phyloP scores from a whole-genome alignment of 805 yeast species.

The Diddensiella transvaalensis region DNA sequence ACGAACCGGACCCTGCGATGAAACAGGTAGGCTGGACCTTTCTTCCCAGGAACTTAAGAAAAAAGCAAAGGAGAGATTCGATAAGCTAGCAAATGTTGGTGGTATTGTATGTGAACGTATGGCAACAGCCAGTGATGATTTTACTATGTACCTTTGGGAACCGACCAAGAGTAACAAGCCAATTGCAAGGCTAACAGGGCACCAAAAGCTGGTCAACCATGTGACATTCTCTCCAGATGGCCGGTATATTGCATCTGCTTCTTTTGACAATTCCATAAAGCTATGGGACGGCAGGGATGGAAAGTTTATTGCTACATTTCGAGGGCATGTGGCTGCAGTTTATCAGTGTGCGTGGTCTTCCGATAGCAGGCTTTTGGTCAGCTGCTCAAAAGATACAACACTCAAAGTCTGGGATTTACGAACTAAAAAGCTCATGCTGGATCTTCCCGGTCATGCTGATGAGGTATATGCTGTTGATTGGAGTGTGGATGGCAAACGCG shows the following conservation, averaged over 20 bases:
- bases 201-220: conserved; percentile 93
- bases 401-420: conserved; percentile 94
- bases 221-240: conserved; percentile 97
- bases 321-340: conserved; percentile 98
- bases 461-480: conserved; percentile 97
- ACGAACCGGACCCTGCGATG: conserved; percentile 85
- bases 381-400: conserved; percentile 95
- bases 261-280: conserved; percentile 93
- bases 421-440: conserved; percentile 77
- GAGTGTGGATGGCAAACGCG: conserved; percentile 91
- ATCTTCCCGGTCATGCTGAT: conserved; percentile 93
- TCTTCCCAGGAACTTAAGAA: conserved; percentile 42
- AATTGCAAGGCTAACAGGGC: conserved; percentile 91
- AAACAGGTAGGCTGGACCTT: conserved; percentile 44
- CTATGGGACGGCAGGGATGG: conserved; percentile 96
- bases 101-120: conserved; percentile 66
- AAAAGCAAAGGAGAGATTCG: conserved; percentile 58
- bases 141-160: conserved; percentile 97
- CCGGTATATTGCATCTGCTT: conserved; percentile 80
- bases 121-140: conserved; percentile 95
- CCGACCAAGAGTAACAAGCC: conserved; percentile 81
- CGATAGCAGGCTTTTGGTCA: conserved; percentile 84
- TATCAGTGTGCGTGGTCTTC: conserved; percentile 98
- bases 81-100: conserved; percentile 56
- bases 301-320: conserved; percentile 77